A percentile compares a stretch with the other conserved stretches of the same genome.
phyloP scores from a whole-genome alignment of 305 asterid species.

The Rubia balearica region DNA sequence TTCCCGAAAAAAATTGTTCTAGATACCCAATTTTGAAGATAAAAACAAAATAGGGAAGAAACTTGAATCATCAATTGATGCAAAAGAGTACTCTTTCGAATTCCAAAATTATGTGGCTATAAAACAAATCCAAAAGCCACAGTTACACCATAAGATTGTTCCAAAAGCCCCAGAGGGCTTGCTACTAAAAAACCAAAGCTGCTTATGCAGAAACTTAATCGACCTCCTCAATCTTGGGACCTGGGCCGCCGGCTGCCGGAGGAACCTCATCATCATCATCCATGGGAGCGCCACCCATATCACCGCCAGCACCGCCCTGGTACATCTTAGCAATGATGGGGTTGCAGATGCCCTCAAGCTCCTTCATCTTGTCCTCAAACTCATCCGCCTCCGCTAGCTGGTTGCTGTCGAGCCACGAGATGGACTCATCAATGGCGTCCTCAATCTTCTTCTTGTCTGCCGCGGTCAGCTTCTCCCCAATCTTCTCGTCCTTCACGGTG shows the following conservation, averaged over 20 bases:
- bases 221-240: conserved; percentile 25
- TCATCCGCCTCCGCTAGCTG: conserved; percentile 41
- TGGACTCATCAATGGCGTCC: conserved; percentile 29
- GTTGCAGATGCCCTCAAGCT: conserved; percentile 36
- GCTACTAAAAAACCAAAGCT: too few species aligned
- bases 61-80: too few species aligned
- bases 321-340: conserved; percentile 39
- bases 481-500: conserved; percentile 33
- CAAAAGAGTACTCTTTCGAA: background rate
- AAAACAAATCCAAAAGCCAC: background rate
- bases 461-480: conserved; percentile 22
- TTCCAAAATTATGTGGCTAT: background rate
- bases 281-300: conserved; percentile 17
- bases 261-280: conserved; percentile 23
- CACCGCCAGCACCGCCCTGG: conserved; percentile 28
- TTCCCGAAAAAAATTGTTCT: too few species aligned
- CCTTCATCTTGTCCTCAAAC: conserved; percentile 42
- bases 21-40: too few species aligned
- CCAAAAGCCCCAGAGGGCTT: background rate
- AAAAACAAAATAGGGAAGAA: too few species aligned
- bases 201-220: conserved; percentile 5
- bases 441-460: conserved; percentile 35
- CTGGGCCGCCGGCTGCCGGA: conserved; percentile 25
- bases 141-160: background rate
- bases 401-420: conserved; percentile 33